phyloP scores from a whole-genome alignment of 257 asterid species.

The Gentiana straminea region DNA sequence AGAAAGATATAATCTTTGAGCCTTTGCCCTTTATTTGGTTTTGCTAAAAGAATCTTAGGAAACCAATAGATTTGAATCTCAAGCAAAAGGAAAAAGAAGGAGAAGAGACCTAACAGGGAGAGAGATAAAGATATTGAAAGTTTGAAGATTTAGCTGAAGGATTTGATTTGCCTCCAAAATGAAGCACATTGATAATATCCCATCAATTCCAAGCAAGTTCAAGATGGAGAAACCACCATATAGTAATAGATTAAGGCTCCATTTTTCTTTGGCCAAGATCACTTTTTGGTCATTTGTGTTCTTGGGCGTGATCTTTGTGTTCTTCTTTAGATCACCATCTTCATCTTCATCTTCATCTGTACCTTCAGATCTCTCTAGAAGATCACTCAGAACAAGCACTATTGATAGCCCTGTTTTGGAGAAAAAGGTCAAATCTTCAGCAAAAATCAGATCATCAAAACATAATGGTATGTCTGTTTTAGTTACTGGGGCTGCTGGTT shows the following conservation, averaged over 20 bases:
- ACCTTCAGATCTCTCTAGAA: constrained; percentile 69
- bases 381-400: constrained; percentile 68
- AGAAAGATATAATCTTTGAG: constrained; percentile 20
- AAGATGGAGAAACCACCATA: constrained; percentile 74
- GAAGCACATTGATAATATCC: constrained; percentile 79
- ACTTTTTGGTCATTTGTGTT: constrained; percentile 72
- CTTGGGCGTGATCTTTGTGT: constrained; percentile 55
- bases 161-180: constrained; percentile 29
- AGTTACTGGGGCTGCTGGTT: constrained; percentile 96
- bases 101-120: constrained; percentile 25
- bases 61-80: constrained; percentile 9
- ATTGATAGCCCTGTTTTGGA: constrained; percentile 53
- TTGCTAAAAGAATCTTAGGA: constrained; percentile 11
- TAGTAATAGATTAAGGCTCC: constrained; percentile 44
- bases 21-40: constrained; percentile 7
- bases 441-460: constrained; percentile 61
- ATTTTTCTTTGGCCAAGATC: constrained; percentile 63
- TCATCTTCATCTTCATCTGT: constrained; percentile 33
- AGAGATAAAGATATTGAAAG: not conserved
- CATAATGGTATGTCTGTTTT: constrained; percentile 73
- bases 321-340: constrained; percentile 60
- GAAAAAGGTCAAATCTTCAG: constrained; percentile 63
- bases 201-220: constrained; percentile 82
- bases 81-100: constrained; percentile 15
- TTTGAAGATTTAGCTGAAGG: constrained; percentile 13